Conservation (phyloP, 2,329 filamentous ascomycete species). For the Orbilia javanica region DNA sequence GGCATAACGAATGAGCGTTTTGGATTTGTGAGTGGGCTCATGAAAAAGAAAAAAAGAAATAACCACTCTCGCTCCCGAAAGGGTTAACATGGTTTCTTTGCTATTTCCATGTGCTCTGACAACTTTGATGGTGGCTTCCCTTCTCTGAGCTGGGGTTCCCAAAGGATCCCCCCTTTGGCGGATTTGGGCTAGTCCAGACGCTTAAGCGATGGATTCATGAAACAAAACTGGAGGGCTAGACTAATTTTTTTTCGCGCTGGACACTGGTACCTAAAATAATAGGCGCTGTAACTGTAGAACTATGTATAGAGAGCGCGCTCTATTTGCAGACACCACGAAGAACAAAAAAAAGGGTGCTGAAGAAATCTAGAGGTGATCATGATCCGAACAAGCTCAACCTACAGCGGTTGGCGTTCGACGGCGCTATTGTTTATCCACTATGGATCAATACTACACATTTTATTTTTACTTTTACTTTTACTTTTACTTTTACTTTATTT, state of each 20-base stretch:
- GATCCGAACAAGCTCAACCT: conserved; percentile 16
- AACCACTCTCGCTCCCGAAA: conserved; percentile 9
- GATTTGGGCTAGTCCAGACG: conserved; percentile 43
- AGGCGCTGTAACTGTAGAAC: conserved; percentile 32
- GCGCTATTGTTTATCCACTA: conserved; percentile 3
- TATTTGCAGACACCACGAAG: neutral
- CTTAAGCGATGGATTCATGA: conserved; percentile 57
- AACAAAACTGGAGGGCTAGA: conserved; percentile 37
- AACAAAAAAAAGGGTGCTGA: neutral
- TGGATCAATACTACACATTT: too few relatives aligned
- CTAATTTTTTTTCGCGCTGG: conserved; percentile 1
- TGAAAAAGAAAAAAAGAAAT: conserved; percentile 20
- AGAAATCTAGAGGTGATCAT: neutral
- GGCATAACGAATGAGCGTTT: conserved; percentile 34
- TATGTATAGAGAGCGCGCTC: conserved; percentile 21
- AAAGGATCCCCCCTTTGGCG: conserved; percentile 25
- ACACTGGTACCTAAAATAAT: conserved; percentile 21
- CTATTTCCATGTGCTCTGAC: conserved; percentile 41
- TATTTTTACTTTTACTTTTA: too few relatives aligned
- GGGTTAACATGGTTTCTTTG: conserved; percentile 29
- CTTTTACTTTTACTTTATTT: neutral
- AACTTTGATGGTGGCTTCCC: conserved; percentile 14
- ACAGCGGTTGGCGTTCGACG: conserved; percentile 18
- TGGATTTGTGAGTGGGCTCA: conserved; percentile 15
- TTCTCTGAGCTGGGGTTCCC: conserved; percentile 7